Conservation (phyloP, 768 basidiomycete genomes). For the Rhodotorula diobovata region DNA sequence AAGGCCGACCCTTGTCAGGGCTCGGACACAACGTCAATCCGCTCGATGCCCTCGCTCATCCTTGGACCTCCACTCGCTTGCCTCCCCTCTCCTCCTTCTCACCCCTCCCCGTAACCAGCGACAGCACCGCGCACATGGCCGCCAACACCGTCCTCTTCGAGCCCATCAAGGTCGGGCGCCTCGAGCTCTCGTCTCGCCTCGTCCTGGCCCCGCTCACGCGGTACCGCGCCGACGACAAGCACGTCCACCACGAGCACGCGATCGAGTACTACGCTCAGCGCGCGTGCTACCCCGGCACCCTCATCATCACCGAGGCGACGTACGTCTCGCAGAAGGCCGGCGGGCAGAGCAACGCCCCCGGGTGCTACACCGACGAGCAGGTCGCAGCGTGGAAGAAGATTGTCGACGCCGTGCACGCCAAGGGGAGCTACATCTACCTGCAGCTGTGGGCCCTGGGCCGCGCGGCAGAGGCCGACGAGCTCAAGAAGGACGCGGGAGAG, state of each 20-base stretch:
- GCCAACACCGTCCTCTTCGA: slow-evolving; percentile 25
- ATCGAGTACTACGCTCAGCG: slow-evolving; percentile 42
- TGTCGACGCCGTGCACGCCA: slow-evolving; percentile 56
- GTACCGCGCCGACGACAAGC: slow-evolving; percentile 31
- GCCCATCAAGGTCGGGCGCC: slow-evolving; percentile 34
- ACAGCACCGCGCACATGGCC: slow-evolving; percentile 52
- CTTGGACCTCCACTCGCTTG: too few relatives aligned
- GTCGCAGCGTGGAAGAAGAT: slow-evolving; percentile 59
- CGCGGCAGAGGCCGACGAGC: slow-evolving; percentile 40
- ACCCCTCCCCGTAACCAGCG: not conserved
- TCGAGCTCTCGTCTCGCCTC: slow-evolving; percentile 35
- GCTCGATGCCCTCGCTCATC: too few relatives aligned
- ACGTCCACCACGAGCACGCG: slow-evolving; percentile 10
- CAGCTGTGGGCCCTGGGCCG: slow-evolving; percentile 62
- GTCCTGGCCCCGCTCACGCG: slow-evolving; percentile 42
- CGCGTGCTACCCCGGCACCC: slow-evolving; percentile 52
- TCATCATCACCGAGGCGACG: slow-evolving; percentile 56
- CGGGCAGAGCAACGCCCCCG: slow-evolving; percentile 46
- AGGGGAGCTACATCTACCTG: slow-evolving; percentile 55
- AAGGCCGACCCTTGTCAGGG: too few relatives aligned
- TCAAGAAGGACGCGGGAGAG: slow-evolving; percentile 2
- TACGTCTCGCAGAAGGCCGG: slow-evolving; percentile 50
- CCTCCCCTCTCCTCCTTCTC: not conserved
- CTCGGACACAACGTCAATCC: too few relatives aligned
- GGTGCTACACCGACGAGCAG: slow-evolving; percentile 49